These are phyloP conservation scores for Luzula sylvatica DNA, from an alignment of 176 grass and related monocot species.

Conservation along the genomic window DNA sequence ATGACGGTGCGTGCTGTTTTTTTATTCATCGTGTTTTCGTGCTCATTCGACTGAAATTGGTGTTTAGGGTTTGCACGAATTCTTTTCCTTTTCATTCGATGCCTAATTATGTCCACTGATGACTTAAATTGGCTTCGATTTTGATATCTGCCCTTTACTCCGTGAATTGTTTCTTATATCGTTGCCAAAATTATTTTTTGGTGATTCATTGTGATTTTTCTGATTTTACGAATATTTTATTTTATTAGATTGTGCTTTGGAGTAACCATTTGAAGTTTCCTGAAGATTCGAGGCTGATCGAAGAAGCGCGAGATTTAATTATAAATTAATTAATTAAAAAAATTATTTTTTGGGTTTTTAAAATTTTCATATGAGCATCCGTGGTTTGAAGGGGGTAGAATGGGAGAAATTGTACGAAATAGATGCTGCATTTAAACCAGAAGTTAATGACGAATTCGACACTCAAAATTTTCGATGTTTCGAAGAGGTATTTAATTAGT, in stretches of 20 bases:
- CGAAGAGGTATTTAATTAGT: slow-evolving; percentile 65
- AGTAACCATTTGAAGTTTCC: slow-evolving; percentile 98
- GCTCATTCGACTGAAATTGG: no score
- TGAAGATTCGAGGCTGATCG: slow-evolving; percentile 70
- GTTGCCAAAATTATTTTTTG: no score
- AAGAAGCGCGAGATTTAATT: slow-evolving; percentile 75
- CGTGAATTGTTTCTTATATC: no score
- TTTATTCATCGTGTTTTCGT: no score
- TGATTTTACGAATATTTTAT: no score
- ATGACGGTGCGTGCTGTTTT: no score
- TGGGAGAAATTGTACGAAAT: slow-evolving; percentile 99
- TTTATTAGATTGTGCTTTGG: slow-evolving; percentile 85
- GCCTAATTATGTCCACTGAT: no score
- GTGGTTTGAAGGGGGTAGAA: slow-evolving; percentile 72
- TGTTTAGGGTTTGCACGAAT: no score
- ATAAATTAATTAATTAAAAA: slow-evolving; percentile 15
- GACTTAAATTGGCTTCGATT: no score
- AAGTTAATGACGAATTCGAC: slow-evolving; percentile 90
- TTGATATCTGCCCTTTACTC: no score
- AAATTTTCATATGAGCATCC: slow-evolving; percentile 57
- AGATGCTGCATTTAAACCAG: slow-evolving; percentile 90
- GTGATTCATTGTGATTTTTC: no score
- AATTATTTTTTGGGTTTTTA: slow-evolving; percentile 15
- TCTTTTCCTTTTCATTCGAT: no score
- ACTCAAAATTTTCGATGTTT: slow-evolving; percentile 97